Evolutionary conservation across 768 basidiomycete species (phyloP).

Genomic region (Suillus clintonianus): DNA sequence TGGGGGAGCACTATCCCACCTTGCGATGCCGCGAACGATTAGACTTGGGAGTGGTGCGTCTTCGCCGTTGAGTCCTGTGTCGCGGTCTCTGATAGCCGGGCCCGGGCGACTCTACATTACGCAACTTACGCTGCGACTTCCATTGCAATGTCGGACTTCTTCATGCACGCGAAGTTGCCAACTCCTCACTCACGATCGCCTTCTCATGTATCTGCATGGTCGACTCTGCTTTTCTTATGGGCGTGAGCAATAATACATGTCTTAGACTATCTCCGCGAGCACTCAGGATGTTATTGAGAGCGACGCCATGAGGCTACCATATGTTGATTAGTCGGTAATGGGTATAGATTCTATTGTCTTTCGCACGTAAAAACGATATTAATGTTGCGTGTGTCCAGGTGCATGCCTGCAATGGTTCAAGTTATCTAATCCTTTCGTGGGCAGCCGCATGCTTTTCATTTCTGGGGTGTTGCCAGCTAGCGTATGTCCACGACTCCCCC

Average conservation of each 20-base stretch:
- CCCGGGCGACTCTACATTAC: not conserved
- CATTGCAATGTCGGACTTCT: not conserved
- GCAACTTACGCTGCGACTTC: not conserved
- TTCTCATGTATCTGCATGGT: not conserved
- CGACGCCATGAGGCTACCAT: not conserved
- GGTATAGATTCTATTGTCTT: not conserved
- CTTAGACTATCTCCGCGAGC: not conserved
- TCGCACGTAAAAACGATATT: not conserved
- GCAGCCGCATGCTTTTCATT: not conserved
- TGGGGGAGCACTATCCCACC: not conserved
- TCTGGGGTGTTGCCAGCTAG: not conserved
- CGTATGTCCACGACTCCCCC: not conserved
- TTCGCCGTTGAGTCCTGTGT: not conserved
- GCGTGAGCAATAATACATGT: not conserved
- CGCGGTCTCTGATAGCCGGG: not conserved
- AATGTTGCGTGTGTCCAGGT: not conserved
- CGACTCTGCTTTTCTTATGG: not conserved
- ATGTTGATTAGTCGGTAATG: not conserved
- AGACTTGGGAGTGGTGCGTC: not conserved
- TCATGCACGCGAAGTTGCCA: not conserved
- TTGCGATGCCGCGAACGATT: not conserved
- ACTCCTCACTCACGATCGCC: not conserved
- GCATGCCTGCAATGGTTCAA: not conserved
- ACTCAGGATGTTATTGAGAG: not conserved
- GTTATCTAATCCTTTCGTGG: conserved; percentile 1